Evolutionary conservation across 176 grass and related monocot species (phyloP).

Genomic region (Canna indica): DNA sequence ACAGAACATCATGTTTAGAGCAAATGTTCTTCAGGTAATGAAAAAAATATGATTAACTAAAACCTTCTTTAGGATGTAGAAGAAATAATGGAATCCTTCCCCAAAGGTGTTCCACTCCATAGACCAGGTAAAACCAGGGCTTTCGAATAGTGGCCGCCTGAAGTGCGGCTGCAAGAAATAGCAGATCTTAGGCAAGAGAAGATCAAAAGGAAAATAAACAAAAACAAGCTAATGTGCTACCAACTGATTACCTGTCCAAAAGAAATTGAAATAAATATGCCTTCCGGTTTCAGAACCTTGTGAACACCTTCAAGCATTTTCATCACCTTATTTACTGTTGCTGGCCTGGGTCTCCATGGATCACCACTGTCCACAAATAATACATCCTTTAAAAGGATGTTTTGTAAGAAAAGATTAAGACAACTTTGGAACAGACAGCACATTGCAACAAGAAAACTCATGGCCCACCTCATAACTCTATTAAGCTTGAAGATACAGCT

Average conservation of each 20-base stretch:
- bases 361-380: constrained; percentile 91
- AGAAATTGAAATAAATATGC: constrained; percentile 64
- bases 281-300: constrained; percentile 69
- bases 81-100: constrained; percentile 82
- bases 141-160: constrained; percentile 56
- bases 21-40: neutral
- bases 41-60: neutral
- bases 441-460: neutral
- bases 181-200: neutral
- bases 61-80: constrained; percentile 78
- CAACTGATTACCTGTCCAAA: constrained; percentile 64
- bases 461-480: neutral
- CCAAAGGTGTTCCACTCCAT: constrained; percentile 74
- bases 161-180: constrained; percentile 62
- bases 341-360: constrained; percentile 73
- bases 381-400: constrained; percentile 48
- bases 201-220: neutral
- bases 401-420: neutral
- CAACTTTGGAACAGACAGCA: neutral
- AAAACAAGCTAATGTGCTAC: neutral
- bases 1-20: neutral
- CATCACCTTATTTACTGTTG: constrained; percentile 61
- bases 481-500: neutral
- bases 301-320: constrained; percentile 86
- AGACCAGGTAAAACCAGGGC: constrained; percentile 67